Base-by-base conservation (phyloP, 768 basidiomycete species). In the Lentinula aciculospora region DNA sequence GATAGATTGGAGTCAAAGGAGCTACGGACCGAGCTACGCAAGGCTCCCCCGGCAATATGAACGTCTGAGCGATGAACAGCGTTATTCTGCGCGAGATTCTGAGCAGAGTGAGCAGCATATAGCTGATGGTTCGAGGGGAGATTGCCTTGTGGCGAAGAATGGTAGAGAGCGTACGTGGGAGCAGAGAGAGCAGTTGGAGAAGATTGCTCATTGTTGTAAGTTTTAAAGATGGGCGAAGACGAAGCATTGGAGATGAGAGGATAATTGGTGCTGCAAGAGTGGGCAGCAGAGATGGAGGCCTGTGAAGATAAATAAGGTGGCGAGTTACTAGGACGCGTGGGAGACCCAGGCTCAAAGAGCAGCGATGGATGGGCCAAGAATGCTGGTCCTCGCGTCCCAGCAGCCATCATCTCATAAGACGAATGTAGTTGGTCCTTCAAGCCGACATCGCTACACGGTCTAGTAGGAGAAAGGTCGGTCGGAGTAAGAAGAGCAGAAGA, bases 401-500 rank as follows among this genome's bases (percentile, higher is more conserved):
- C 45, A 27, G 46, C 47, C 64, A 60, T 40, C 63, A 70, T 68
- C 48, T 88, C 86, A 62, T 82, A 83, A 28, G 80, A 73, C 44
- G 78, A 72, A 60, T 79, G 74, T 44, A 81, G 65, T 67, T 78
- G 50, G n/a, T 51, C 58, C 37, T 79, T 57, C 23, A 46, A 46
- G 40, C 28, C 32, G 9, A 25, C 15, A 19, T 57, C 66, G 61
- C 87, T 84, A 64, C 85, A 83, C 15, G 78, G 67, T 53, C 79
- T 80, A 53, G 81, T 80, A 27, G 88, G 89, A 13, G 87, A 89
- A 50, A 86, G 74, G 64, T 89, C 88, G 39, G 86, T 85, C 1
- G 89, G 88, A 0, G 89, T 91, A 58, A 89, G 71, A 19, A 90
- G 77, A 17, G 84, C 81, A 37, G 87, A 88, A 15, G 85, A 78